Base-by-base conservation (phyloP, 495 filamentous ascomycete species). In the Aspergillus olivimuriae region DNA sequence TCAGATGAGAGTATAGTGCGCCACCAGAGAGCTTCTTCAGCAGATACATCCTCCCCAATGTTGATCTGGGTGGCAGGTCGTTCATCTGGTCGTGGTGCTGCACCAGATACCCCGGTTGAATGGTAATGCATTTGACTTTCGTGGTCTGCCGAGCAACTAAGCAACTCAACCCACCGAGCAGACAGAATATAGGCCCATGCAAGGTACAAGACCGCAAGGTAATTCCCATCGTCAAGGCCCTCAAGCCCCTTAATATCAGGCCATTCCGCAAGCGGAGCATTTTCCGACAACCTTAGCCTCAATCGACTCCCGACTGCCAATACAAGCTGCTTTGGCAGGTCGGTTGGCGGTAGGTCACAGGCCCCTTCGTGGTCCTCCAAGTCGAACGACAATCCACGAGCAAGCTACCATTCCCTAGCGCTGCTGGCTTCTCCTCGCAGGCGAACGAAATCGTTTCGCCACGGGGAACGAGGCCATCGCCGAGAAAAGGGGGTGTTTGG, bases 151-250 rank as follows among this genome's bases (percentile, higher is more conserved):
- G 55, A 58, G 21, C 43, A 24, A 40, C 45, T 30, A 19, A 61
- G 52, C 37, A 56, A 40, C 37, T 58, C 55, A 38, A 48, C 55
- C 58, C 52, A 61, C 37, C 45, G 43, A 41, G 47, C 55, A 46
- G 52, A 56, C 16, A 61, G 19, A 4, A 61, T 52, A 54, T 58
- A 61, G 11, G 55, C 55, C 55, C 58, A 62, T 18, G 58, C 56
- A 12, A 59, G 30, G 34, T 46, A 57, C 19, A 62, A 34, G 7
- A 57, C 45, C 16, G 50, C 17, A 1, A 59, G 7, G 47, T 59
- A 51, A 24, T 59, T 62, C 1, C 50, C 51, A 4, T 55, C 32
- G n/a, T 60, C 56, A 22, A 50, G 41, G 28, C 34, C 32, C 14
- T 22, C n/a, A 9, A 58, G 30, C 14, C 56, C 56, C 12, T 52